Percentiles rank a stretch among this genome's conserved stretches.
Conservation (phyloP, 2,329 filamentous ascomycete species). For the Stachybotrys echinatus region DNA sequence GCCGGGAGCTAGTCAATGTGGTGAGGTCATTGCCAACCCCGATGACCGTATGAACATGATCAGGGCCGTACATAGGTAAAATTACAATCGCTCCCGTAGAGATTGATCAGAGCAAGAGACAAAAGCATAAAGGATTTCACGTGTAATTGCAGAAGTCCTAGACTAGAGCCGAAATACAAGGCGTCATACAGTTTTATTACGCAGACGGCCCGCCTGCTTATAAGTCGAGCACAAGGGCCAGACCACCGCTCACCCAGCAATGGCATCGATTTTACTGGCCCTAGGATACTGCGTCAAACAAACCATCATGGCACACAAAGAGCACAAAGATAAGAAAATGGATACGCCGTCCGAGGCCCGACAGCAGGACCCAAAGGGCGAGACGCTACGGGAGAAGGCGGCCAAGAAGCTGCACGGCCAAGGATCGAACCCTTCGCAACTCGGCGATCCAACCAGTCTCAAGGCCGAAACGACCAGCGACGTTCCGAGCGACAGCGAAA, state of each 20-base stretch:
- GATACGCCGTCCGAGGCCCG: slow-evolving; percentile 5
- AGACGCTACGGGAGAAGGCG: slow-evolving; percentile 8
- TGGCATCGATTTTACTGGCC: slow-evolving; percentile 6
- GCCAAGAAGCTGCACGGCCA: slow-evolving; percentile 19
- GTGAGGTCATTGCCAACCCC: neutral
- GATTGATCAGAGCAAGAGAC: neutral
- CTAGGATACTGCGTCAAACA: slow-evolving; percentile 2
- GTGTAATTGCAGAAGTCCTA: neutral
- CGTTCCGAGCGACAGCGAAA: slow-evolving; percentile 19
- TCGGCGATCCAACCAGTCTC: slow-evolving; percentile 32
- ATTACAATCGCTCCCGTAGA: neutral
- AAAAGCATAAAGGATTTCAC: neutral
- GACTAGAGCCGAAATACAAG: neutral
- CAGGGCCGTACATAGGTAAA: neutral
- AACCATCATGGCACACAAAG: slow-evolving; percentile 4
- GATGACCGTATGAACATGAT: neutral
- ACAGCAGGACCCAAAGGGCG: slow-evolving; percentile 2
- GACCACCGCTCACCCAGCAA: too few species aligned
- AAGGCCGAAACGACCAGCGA: slow-evolving; percentile 29
- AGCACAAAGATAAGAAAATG: slow-evolving; percentile 2
- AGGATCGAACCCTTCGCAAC: slow-evolving; percentile 27
- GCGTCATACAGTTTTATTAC: slow-evolving; percentile 1
- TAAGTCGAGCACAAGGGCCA: too few species aligned
- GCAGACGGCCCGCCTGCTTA: too few species aligned
- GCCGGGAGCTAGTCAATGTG: neutral